Conservation (phyloP, 2,329 filamentous ascomycete species). For the Tolypocladium endophyticum region DNA sequence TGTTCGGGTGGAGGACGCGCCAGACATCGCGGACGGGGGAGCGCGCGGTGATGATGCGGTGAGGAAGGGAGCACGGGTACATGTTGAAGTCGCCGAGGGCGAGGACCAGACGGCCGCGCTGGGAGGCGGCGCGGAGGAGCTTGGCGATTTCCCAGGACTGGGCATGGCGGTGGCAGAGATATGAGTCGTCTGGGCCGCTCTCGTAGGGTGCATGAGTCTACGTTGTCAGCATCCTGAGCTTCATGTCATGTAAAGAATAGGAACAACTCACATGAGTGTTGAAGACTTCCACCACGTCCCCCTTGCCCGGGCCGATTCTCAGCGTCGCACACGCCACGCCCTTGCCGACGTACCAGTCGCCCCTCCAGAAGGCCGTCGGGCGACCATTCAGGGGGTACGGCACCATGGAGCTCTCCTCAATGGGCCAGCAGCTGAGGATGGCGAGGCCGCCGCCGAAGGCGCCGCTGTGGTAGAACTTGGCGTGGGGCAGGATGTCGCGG, state of each 20-base stretch:
- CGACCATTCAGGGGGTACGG: conserved; percentile 85
- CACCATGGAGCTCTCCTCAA: conserved; percentile 79
- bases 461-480: conserved; percentile 86
- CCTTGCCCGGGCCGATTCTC: conserved; percentile 51
- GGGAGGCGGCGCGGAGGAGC: conserved; percentile 69
- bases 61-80: conserved; percentile 75
- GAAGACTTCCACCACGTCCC: conserved; percentile 76
- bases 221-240: background rate
- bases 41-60: conserved; percentile 71
- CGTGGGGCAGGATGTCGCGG: conserved; percentile 66
- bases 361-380: conserved; percentile 85
- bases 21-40: conserved; percentile 74
- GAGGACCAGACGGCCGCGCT: conserved; percentile 72
- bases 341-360: conserved; percentile 95
- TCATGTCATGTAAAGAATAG: too few species aligned
- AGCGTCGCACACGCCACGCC: conserved; percentile 80
- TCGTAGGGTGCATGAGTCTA: conserved; percentile 79
- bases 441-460: conserved; percentile 83
- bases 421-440: conserved; percentile 85
- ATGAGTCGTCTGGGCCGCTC: conserved; percentile 66
- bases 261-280: conserved; percentile 65
- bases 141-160: conserved; percentile 95
- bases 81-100: conserved; percentile 95
- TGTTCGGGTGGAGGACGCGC: conserved; percentile 74
- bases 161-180: conserved; percentile 79